Conservation (phyloP, 495 filamentous ascomycete species). For the Tuber microsphaerosporum region DNA sequence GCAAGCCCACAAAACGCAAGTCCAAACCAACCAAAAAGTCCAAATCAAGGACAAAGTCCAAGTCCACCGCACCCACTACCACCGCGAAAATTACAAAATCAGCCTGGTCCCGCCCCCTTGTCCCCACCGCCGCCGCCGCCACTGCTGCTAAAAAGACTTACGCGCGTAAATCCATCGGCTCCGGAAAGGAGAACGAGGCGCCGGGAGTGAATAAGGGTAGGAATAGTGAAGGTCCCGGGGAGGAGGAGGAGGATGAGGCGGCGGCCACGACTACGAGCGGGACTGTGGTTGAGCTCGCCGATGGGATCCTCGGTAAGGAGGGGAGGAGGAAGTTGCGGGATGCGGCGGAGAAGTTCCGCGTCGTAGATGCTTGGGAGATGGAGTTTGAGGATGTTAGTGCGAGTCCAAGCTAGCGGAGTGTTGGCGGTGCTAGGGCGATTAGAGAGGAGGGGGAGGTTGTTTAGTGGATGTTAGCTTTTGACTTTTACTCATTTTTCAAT, state of each 20-base stretch:
- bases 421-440: constrained; percentile 13
- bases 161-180: constrained; percentile 26
- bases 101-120: constrained; percentile 10
- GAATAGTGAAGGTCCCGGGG: constrained; percentile 7
- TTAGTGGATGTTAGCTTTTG: neutral
- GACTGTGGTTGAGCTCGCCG: constrained; percentile 20
- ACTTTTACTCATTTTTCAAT: constrained; percentile 5
- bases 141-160: constrained; percentile 14
- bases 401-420: neutral
- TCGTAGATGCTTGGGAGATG: constrained; percentile 65
- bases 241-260: constrained; percentile 36
- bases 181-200: constrained; percentile 50
- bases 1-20: constrained; percentile 4
- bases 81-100: constrained; percentile 21
- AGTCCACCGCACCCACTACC: constrained; percentile 18
- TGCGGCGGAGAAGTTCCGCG: constrained; percentile 54
- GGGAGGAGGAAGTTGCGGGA: constrained; percentile 44
- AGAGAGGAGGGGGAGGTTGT: neutral
- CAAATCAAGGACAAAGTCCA: constrained; percentile 25
- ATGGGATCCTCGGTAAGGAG: constrained; percentile 4
- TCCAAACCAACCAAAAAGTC: constrained; percentile 6
- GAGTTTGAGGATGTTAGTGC: constrained; percentile 60
- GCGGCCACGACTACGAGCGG: constrained; percentile 19
- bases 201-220: constrained; percentile 17
- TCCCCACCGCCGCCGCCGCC: neutral